Percentiles rank a stretch among this genome's conserved stretches.
Conservation (phyloP, 2,329 filamentous ascomycete genomes). For the Colletotrichum tofieldiae region DNA sequence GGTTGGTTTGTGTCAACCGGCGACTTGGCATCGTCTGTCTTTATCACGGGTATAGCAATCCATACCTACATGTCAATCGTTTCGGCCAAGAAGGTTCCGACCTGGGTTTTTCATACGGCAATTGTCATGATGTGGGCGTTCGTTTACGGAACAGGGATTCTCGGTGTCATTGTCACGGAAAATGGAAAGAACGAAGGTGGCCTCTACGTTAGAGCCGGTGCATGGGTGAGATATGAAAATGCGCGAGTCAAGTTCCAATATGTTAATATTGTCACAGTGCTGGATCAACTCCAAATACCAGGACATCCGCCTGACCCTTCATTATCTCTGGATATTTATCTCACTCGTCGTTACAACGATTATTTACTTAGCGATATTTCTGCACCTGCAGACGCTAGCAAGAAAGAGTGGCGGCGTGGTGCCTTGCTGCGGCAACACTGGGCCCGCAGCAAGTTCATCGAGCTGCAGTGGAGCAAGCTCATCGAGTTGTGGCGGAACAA, state of each 20-base stretch:
- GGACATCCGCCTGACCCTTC: slow-evolving; percentile 70
- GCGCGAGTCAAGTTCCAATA: neutral
- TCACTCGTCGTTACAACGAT: slow-evolving; percentile 55
- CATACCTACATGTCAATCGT: slow-evolving; percentile 78
- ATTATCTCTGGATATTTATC: slow-evolving; percentile 76
- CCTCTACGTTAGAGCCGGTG: slow-evolving; percentile 75
- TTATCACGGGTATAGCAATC: slow-evolving; percentile 76
- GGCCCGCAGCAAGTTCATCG: slow-evolving; percentile 40
- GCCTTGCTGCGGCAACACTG: neutral
- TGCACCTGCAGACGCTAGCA: slow-evolving; percentile 53
- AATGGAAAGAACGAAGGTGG: slow-evolving; percentile 60
- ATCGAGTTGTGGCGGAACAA: neutral
- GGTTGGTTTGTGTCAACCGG: slow-evolving; percentile 80
- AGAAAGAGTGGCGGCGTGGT: slow-evolving; percentile 25
- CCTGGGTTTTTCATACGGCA: slow-evolving; percentile 63
- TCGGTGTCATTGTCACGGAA: slow-evolving; percentile 62
- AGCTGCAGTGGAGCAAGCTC: slow-evolving; percentile 42
- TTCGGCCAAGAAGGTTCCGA: slow-evolving; percentile 66
- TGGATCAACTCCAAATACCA: slow-evolving; percentile 73
- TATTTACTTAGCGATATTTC: slow-evolving; percentile 60
- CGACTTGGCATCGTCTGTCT: slow-evolving; percentile 77
- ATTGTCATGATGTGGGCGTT: slow-evolving; percentile 72
- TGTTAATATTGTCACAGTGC: slow-evolving; percentile 60
- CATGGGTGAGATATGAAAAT: slow-evolving; percentile 65
- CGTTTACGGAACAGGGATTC: slow-evolving; percentile 69